Percentiles rank a stretch among this genome's conserved stretches.
phyloP scores from a whole-genome alignment of 805 yeast species.

The Metschnikowia corniflorae region DNA sequence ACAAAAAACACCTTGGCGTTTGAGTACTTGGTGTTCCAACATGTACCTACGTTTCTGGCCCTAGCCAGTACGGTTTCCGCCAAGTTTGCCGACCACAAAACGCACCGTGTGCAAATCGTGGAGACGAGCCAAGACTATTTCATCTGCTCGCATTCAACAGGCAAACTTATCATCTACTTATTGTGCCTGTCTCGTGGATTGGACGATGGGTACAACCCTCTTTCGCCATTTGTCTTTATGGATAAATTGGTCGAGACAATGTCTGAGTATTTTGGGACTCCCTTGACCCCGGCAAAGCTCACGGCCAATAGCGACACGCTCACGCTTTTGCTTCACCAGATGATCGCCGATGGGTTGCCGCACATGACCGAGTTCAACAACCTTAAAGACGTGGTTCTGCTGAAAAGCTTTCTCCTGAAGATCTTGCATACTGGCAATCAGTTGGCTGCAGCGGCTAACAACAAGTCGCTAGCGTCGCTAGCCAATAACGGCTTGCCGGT shows the following conservation, averaged over 20 bases:
- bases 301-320: conserved; percentile 69
- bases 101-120: conserved; percentile 20
- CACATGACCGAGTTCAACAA: conserved; percentile 67
- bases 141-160: conserved; percentile 22
- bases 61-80: conserved; percentile 19
- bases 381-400: conserved; percentile 67
- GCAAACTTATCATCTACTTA: conserved; percentile 26
- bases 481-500: conserved; percentile 7
- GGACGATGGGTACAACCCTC: conserved; percentile 37
- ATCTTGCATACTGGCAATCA: conserved; percentile 43
- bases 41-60: conserved; percentile 32
- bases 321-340: conserved; percentile 66
- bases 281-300: conserved; percentile 55
- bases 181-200: conserved; percentile 20
- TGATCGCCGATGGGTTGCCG: conserved; percentile 77
- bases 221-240: conserved; percentile 53
- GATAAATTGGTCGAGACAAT: conserved; percentile 48
- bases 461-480: conserved; percentile 20
- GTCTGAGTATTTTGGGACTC: conserved; percentile 55
- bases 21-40: conserved; percentile 31
- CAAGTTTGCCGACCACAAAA: conserved; percentile 8
- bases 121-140: conserved; percentile 30
- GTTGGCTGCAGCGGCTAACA: conserved; percentile 27
- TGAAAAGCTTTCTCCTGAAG: conserved; percentile 51
- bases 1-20: conserved; percentile 30